Evolutionary conservation across 495 filamentous ascomycete genomes (phyloP), one percentile per base, ranked within the genome.

Genomic region (Annulohypoxylon stygium): DNA sequence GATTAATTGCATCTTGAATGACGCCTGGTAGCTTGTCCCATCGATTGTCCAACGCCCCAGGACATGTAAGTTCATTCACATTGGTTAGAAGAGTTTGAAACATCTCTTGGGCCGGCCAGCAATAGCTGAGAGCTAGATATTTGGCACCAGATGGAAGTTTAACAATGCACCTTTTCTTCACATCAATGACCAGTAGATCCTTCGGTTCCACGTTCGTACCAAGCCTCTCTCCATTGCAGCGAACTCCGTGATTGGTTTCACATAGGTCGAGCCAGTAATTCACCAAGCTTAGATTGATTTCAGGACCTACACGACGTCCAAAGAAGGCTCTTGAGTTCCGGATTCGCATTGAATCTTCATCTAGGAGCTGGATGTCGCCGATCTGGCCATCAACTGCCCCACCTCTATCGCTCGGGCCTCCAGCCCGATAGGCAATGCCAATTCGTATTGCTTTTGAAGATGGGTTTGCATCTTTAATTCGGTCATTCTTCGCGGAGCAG

Each of bases 351-450:
- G 48, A 30, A 51, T 51, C 48, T 26, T 51, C 48, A 20, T 51
- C 48, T 1, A 51, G 48, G 0, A 51, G 20, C 4, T 51, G 48
- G 11, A 51, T 51, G 20, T 51, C 48, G 48, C 48, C 48, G 1
- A 51, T 51, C 48, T 51, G 48, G 48, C 48, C 48, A 4, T 48
- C 45, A 4, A 48, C 20, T 48, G 45, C 16, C 9, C 16, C 7
- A 14, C 18, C 18, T 4, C 16, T 23, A 12, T 26, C 9, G 47
- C 47, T 10, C 6, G 47, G 16, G 3, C 47, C 7, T 2, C 47
- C 47, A 26, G 48, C 48, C n/a, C 48, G 48, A 26, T 51, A 51
- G 26, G 48, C 18, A 26, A 51, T 51, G 12, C 23, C 48, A 51
- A 51, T 51, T 0, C 48, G 48, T 2, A 51, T 14, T 26, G 20